Percentiles rank a stretch among this genome's conserved stretches.
Evolutionary conservation across 2,329 filamentous ascomycete species (phyloP).

Genomic region (Talaromyces sp.): DNA sequence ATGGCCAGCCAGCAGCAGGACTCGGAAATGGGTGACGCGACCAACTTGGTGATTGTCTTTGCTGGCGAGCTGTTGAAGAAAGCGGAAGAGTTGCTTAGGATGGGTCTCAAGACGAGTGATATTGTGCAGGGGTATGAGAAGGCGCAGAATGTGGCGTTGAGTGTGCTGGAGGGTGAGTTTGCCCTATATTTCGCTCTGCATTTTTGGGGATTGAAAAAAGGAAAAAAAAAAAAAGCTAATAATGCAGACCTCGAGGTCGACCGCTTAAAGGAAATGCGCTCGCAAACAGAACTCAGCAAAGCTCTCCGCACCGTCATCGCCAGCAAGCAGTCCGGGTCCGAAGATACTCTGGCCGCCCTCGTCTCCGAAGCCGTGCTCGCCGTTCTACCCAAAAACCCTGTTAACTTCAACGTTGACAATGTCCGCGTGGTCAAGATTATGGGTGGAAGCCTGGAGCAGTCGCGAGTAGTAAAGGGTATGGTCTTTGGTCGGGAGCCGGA

Average conservation of each 20-base stretch:
- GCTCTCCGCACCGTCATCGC: constrained; percentile 92
- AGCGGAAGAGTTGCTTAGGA: constrained; percentile 89
- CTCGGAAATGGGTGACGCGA: constrained; percentile 97
- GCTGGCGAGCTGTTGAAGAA: constrained; percentile 95
- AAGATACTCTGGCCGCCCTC: constrained; percentile 79
- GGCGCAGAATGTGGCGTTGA: constrained; percentile 81
- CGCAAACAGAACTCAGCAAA: constrained; percentile 81
- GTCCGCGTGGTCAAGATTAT: constrained; percentile 99
- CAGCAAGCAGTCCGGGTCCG: constrained; percentile 92
- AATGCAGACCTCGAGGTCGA: constrained; percentile 73
- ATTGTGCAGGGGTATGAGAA: constrained; percentile 95
- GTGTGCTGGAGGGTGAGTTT: constrained; percentile 65
- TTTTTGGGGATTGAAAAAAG: not conserved
- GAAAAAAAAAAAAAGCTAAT: not conserved
- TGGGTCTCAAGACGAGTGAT: constrained; percentile 98
- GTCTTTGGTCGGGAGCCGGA: constrained; percentile 96
- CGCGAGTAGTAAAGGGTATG: constrained; percentile 94
- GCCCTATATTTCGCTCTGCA: not conserved
- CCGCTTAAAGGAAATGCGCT: constrained; percentile 77
- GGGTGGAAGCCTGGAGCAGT: constrained; percentile 92
- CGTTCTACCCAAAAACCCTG: constrained; percentile 90
- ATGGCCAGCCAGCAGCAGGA: constrained; percentile 99
- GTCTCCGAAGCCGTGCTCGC: constrained; percentile 80
- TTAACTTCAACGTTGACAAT: constrained; percentile 98
- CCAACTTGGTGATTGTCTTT: constrained; percentile 92